Evolutionary conservation across 1,284 basidiomycete species (phyloP), one percentile per base, ranked within the genome.

Genomic region (Melampsora allii-populina): DNA sequence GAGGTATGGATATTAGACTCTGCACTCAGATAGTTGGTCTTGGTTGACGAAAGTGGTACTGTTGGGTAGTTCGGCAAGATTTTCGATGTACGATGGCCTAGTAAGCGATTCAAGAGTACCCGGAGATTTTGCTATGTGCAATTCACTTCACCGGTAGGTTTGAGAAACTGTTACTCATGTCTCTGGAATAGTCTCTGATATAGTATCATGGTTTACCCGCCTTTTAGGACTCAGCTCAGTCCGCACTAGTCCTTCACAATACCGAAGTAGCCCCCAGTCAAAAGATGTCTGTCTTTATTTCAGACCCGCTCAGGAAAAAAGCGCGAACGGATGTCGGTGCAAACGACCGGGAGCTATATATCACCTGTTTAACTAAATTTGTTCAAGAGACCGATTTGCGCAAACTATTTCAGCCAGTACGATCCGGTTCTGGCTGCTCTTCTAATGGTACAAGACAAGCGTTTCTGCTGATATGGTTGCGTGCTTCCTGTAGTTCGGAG

Each of bases 11-110:
- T 4, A 14, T 10, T 27, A 29, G 0, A 31, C 6, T 14, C 27
- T 3, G 14, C 63, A 0, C 6, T 4, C 17, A 39, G 21, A 48
- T 21, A 36, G 5, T 9, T 14, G 9, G 31, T n/a, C 50, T 24
- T 24, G n/a, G 2, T 21, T 21, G n/a, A 9, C 50, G n/a, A 21
- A 56, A 24, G 50, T 29, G 50, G 19, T 29, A 36, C 17, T 56
- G 50, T 67, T 39, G 39, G 4, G 66, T 0, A 94, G 89, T 94
- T 90, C 82, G 96, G 96, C 0, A 86, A 85, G 5, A 87, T 99
- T 66, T 91, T 98, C 76, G 93, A 96, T 77, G 91, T 94, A 14
- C 89, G 96, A 21, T 98, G 95, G 96, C 96, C 96, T 5, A 96
- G 93, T 83, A 94, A 94, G 81, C 94, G 95, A 80, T 95, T 92